Evolutionary conservation across 2,329 filamentous ascomycete species (phyloP).

Genomic region (Colletotrichum zoysiae): DNA sequence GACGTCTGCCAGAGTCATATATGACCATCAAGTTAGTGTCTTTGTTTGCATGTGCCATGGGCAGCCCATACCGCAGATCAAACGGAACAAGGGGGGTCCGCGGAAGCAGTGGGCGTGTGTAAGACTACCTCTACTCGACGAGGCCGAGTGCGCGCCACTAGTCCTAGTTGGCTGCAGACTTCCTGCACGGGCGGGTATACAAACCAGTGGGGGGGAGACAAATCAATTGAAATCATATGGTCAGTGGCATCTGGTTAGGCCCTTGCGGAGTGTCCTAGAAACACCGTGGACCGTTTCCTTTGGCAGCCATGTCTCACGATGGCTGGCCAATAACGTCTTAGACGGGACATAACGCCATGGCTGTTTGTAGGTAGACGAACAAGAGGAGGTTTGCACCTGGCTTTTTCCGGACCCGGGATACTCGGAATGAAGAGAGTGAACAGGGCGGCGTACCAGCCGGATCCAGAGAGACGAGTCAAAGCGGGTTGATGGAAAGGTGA

Average conservation of each 20-base stretch:
- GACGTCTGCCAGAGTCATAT: conserved; percentile 24
- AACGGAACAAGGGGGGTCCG: not conserved
- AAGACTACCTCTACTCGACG: conserved; percentile 1
- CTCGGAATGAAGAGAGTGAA: conserved; percentile 11
- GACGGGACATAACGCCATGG: conserved; percentile 14
- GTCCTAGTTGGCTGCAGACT: conserved; percentile 18
- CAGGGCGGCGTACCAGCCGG: conserved; percentile 16
- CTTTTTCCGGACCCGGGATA: not conserved
- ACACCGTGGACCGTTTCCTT: not conserved
- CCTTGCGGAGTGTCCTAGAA: not conserved
- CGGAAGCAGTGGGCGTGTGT: not conserved
- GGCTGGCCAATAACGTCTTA: conserved; percentile 12
- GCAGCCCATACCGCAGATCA: conserved; percentile 15
- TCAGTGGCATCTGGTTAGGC: conserved; percentile 13
- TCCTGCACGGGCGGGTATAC: conserved; percentile 19
- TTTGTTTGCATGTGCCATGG: conserved; percentile 9
- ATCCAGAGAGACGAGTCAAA: conserved; percentile 25
- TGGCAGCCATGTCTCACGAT: conserved; percentile 9
- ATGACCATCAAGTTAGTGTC: not conserved
- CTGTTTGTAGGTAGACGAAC: not conserved
- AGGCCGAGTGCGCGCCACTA: conserved; percentile 13
- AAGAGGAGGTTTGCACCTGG: conserved; percentile 15
- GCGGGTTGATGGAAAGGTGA: conserved; percentile 6
- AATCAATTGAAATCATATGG: conserved; percentile 14
- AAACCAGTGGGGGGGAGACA: not conserved